Evolutionary conservation across 257 asterid species (phyloP), one percentile per base, ranked within the genome.

Genomic region (Galeopsis tetrahit): DNA sequence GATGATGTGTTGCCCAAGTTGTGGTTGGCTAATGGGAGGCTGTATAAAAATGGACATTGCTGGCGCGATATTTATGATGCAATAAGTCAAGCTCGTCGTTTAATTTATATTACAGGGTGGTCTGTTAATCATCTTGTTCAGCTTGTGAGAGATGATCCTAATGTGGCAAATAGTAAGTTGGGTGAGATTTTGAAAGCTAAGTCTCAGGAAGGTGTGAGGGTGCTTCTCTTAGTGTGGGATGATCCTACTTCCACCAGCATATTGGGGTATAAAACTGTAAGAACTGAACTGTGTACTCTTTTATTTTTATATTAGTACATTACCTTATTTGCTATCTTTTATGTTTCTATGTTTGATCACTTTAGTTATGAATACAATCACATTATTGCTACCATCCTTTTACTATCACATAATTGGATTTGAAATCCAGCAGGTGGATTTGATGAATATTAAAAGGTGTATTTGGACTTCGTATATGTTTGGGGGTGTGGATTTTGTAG

Each of bases 121-220:
- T 90, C 98, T 1, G 96, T 92, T n/a, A 68, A 83, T 69, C 98
- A 92, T 71, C 66, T 90, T 17, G 92, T 92, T 81, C 78, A 82
- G 74, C 96, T 92, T 46, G 94, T 92, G 56, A 79, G 98, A 73
- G 92, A 90, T 60, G 86, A 79, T 58, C 86, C 80, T 7, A 77
- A 72, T 61, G 75, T 66, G 1, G 66, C 70, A 11, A 71, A 80
- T 32, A 78, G 86, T 70, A 60, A 66, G 68, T 73, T 92, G 81
- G 98, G 96, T 52, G 87, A 88, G 42, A 76, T 92, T 75, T 86
- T 92, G 82, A 90, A 92, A 77, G 68, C 33, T 8, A 92, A 90
- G 78, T 92, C 98, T 35, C 94, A 84, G 76, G 98, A 92, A 82
- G 98, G 96, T 33, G 96, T 92, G 63, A 82, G 98, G 56, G 94